Evolutionary conservation across 2,329 filamentous ascomycete species (phyloP).

Genomic region (Seiridium unicorne): DNA sequence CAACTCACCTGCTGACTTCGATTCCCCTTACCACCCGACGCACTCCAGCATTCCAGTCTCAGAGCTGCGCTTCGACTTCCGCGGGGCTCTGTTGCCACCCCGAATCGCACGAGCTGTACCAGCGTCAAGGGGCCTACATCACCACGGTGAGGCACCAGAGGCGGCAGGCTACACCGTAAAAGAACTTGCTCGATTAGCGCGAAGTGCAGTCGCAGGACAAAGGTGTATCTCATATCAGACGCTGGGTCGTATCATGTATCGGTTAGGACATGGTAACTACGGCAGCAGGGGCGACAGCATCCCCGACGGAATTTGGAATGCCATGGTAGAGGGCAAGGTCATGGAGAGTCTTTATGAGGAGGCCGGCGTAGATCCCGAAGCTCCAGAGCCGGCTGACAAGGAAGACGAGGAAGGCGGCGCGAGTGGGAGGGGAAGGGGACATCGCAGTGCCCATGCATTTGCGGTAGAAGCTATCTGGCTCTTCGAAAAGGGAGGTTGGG

Average conservation of each 20-base stretch:
- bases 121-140: constrained; percentile 78
- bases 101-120: constrained; percentile 72
- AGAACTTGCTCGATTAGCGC: constrained; percentile 77
- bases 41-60: constrained; percentile 70
- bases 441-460: constrained; percentile 79
- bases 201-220: constrained; percentile 82
- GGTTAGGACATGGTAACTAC: constrained; percentile 72
- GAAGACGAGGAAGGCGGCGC: not conserved
- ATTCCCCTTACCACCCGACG: constrained; percentile 79
- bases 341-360: constrained; percentile 77
- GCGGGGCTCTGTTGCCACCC: constrained; percentile 76
- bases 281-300: constrained; percentile 66
- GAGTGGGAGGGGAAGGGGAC: constrained; percentile 46
- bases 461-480: constrained; percentile 89
- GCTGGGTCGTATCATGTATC: constrained; percentile 78
- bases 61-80: constrained; percentile 85
- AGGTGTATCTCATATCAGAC: constrained; percentile 91
- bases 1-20: constrained; percentile 62
- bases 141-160: constrained; percentile 89
- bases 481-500: constrained; percentile 71
- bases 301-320: constrained; percentile 79
- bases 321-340: constrained; percentile 73
- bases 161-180: constrained; percentile 91
- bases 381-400: not conserved
- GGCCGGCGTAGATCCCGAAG: constrained; percentile 51